Percentiles rank a stretch among this genome's conserved stretches.
phyloP scores from a whole-genome alignment of 2,329 filamentous ascomycete species.

The Diaporthe humulicola region DNA sequence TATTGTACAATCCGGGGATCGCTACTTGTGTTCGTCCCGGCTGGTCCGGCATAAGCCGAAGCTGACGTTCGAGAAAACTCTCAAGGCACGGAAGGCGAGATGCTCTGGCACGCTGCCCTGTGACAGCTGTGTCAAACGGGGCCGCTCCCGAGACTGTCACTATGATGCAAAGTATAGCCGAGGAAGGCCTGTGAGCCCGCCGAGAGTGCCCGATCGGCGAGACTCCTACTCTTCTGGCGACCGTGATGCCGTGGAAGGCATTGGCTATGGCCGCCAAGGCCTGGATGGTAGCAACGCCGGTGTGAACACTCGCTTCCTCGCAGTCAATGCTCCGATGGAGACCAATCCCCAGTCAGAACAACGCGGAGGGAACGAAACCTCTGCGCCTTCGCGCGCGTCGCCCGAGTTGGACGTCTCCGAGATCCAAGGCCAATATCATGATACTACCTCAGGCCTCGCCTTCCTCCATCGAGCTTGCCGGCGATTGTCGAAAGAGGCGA shows the following conservation, averaged over 20 bases:
- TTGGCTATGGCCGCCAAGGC: slow-evolving; percentile 13
- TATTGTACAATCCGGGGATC: slow-evolving; percentile 6
- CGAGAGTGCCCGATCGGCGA: slow-evolving; percentile 38
- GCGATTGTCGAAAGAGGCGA: slow-evolving; percentile 10
- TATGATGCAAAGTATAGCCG: slow-evolving; percentile 53
- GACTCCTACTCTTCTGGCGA: slow-evolving; percentile 9
- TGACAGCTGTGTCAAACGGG: slow-evolving; percentile 47
- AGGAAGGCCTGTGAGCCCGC: slow-evolving; percentile 54
- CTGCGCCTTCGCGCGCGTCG: slow-evolving; percentile 43
- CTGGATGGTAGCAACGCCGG: slow-evolving; percentile 9
- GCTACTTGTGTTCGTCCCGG: neutral
- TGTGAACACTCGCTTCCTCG: slow-evolving; percentile 4
- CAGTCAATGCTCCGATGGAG: neutral
- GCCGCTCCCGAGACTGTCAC: slow-evolving; percentile 45
- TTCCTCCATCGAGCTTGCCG: slow-evolving; percentile 56
- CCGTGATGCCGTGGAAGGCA: slow-evolving; percentile 11
- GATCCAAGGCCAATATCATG: slow-evolving; percentile 67
- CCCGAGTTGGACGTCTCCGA: slow-evolving; percentile 50
- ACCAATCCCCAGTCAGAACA: slow-evolving; percentile 1
- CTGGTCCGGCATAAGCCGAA: neutral
- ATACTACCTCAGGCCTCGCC: slow-evolving; percentile 66
- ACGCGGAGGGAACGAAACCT: slow-evolving; percentile 14
- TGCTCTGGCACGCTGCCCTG: slow-evolving; percentile 55
- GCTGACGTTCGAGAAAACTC: slow-evolving; percentile 7
- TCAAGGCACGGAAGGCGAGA: slow-evolving; percentile 51